Conservation (phyloP, 768 basidiomycete species). For the Amanita polypyramis region DNA sequence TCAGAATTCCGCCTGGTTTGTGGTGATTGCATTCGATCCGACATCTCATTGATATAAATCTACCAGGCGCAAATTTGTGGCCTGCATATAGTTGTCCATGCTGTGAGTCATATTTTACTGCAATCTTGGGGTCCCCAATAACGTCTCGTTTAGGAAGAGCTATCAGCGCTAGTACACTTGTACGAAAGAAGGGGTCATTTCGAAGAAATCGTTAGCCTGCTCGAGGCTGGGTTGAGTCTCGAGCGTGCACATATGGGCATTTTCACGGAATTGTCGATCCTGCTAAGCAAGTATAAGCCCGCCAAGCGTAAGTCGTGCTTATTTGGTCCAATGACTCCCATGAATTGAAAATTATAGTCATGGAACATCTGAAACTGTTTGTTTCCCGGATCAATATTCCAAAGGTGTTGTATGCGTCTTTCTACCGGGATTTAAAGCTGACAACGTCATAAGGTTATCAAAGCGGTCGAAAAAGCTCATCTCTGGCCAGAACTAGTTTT, state of each 20-base stretch:
- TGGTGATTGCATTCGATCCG: constrained; percentile 9
- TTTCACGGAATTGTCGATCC: constrained; percentile 87
- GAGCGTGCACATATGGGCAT: constrained; percentile 99
- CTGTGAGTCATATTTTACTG: constrained; percentile 25
- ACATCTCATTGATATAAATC: not conserved
- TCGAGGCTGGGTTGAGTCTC: constrained; percentile 93
- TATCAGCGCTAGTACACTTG: constrained; percentile 58
- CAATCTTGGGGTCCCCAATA: constrained; percentile 16
- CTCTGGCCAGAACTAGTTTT: constrained; percentile 98
- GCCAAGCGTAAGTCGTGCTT: constrained; percentile 60
- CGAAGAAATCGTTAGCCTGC: constrained; percentile 81
- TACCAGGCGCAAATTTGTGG: constrained; percentile 92
- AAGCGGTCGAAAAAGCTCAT: constrained; percentile 91
- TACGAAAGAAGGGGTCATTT: constrained; percentile 93
- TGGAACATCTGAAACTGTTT: constrained; percentile 98
- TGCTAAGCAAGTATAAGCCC: constrained; percentile 93
- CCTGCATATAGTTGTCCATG: constrained; percentile 95
- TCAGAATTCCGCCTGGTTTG: constrained; percentile 82
- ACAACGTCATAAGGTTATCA: constrained; percentile 49
- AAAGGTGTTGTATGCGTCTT: constrained; percentile 31
- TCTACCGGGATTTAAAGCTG: not conserved
- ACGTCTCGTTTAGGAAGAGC: constrained; percentile 50
- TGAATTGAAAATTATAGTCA: constrained; percentile 42
- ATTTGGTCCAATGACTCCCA: not conserved
- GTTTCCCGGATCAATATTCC: constrained; percentile 96